Evolutionary conservation across 192 early-diverging fungal species (phyloP).

Genomic region (Backusella macrospora): DNA sequence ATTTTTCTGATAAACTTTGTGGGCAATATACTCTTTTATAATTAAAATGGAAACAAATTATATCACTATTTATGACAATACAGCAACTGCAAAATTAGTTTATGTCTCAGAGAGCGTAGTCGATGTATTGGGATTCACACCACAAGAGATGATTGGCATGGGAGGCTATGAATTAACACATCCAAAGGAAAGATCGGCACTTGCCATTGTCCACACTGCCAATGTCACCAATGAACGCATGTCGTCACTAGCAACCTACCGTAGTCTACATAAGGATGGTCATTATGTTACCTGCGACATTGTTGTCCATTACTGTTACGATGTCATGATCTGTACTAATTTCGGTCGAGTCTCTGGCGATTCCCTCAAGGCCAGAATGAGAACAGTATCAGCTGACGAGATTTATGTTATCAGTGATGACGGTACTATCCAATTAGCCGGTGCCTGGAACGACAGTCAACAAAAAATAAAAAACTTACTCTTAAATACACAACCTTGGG

Average conservation of each 20-base stretch:
- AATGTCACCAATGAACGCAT: conserved; percentile 44
- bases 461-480: background rate
- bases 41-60: conserved; percentile 35
- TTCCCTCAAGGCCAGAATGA: background rate
- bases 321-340: conserved; percentile 24
- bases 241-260: conserved; percentile 41
- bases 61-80: conserved; percentile 52
- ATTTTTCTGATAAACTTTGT: too few species aligned
- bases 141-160: conserved; percentile 47
- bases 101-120: conserved; percentile 47
- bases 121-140: conserved; percentile 46
- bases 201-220: conserved; percentile 39
- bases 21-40: background rate
- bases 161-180: conserved; percentile 44
- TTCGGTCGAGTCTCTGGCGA: background rate
- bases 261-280: conserved; percentile 44
- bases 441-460: conserved; percentile 7
- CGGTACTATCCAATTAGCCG: conserved; percentile 4
- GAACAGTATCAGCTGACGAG: conserved; percentile 11
- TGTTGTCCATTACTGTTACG: conserved; percentile 35
- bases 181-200: conserved; percentile 40
- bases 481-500: conserved; percentile 11
- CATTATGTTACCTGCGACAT: conserved; percentile 26
- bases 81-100: conserved; percentile 35
- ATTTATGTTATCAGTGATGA: background rate